Conservation (phyloP, 2,329 filamentous ascomycete species). For the Hypoxylon rubiginosum region DNA sequence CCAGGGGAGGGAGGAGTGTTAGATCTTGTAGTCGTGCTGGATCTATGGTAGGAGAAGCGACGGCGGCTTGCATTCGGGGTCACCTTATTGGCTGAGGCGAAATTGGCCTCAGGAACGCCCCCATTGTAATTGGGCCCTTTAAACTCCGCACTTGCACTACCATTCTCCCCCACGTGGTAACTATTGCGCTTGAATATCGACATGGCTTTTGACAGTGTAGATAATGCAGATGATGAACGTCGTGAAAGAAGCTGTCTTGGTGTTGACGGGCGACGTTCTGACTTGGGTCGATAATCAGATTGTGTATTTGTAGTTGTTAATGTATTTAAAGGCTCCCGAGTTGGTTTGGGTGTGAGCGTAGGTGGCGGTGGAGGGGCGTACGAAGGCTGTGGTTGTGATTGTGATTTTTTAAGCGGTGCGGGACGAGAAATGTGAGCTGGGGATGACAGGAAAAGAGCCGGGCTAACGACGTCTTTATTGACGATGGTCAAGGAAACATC, state of each 20-base stretch:
- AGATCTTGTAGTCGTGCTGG: conserved; percentile 49
- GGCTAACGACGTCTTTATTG: conserved; percentile 39
- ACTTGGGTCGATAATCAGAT: conserved; percentile 25
- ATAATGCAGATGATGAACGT: conserved; percentile 46
- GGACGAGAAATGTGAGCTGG: conserved; percentile 16
- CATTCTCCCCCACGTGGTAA: conserved; percentile 47
- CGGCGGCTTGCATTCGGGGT: conserved; percentile 43
- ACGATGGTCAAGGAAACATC: conserved; percentile 37
- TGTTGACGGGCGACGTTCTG: conserved; percentile 35
- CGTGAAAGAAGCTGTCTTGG: conserved; percentile 37
- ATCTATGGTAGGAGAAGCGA: conserved; percentile 52
- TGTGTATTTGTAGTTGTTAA: conserved; percentile 12
- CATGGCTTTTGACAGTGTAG: conserved; percentile 46
- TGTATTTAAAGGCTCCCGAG: conserved; percentile 34
- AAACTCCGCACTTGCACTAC: conserved; percentile 40
- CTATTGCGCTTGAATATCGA: conserved; percentile 47
- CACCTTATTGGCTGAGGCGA: conserved; percentile 42
- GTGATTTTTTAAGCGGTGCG: conserved; percentile 4
- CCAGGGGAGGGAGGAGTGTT: conserved; percentile 54
- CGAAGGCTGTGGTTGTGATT: background rate
- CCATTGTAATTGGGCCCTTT: conserved; percentile 46
- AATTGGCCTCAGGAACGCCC: conserved; percentile 44
- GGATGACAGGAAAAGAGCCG: conserved; percentile 26
- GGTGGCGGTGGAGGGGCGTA: conserved; percentile 12
- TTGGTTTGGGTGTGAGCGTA: conserved; percentile 15